These are phyloP conservation scores for Erythrobasidium hasegawianum DNA, from an alignment of 1,284 basidiomycete species.

Conservation along the genomic window DNA sequence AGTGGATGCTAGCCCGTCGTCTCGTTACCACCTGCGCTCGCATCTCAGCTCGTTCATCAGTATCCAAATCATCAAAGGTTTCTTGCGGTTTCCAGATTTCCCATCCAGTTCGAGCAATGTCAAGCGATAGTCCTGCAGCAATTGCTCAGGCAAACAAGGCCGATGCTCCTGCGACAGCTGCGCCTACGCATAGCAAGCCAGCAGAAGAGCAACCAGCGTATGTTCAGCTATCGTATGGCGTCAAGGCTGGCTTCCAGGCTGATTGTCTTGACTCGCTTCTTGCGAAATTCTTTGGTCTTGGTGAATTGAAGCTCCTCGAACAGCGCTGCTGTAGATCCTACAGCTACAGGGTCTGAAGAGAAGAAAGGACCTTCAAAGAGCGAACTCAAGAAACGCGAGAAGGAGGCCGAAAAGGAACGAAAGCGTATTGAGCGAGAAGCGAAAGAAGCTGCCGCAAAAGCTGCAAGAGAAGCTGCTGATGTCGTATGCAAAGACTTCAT, in stretches of 20 bases:
- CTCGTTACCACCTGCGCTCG: too few species aligned
- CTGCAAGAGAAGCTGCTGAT: conserved; percentile 68
- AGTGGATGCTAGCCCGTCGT: too few species aligned
- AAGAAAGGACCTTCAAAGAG: conserved; percentile 65
- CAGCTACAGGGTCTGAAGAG: conserved; percentile 11
- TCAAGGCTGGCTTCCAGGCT: not conserved
- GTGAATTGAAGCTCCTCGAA: conserved; percentile 8
- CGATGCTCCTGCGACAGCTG: conserved; percentile 10
- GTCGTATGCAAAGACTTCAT: conserved; percentile 56
- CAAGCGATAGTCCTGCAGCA: conserved; percentile 15
- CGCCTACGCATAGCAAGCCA: conserved; percentile 26
- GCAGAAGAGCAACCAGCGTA: conserved; percentile 30
- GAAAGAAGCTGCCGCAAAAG: conserved; percentile 70
- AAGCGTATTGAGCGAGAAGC: conserved; percentile 72
- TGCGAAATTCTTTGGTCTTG: not conserved
- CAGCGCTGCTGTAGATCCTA: conserved; percentile 27
- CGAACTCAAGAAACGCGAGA: conserved; percentile 88
- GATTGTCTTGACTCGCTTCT: conserved; percentile 12
- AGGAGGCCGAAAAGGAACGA: conserved; percentile 76
- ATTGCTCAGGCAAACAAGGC: conserved; percentile 30
- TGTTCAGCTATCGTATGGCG: not conserved
- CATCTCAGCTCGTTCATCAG: too few species aligned
- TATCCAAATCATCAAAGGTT: too few species aligned
- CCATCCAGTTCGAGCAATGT: too few species aligned
- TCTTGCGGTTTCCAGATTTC: not conserved